Percentiles rank a stretch among this genome's conserved stretches.
Evolutionary conservation across 306 rosid species (phyloP).

Genomic region (Argentina anserina): DNA sequence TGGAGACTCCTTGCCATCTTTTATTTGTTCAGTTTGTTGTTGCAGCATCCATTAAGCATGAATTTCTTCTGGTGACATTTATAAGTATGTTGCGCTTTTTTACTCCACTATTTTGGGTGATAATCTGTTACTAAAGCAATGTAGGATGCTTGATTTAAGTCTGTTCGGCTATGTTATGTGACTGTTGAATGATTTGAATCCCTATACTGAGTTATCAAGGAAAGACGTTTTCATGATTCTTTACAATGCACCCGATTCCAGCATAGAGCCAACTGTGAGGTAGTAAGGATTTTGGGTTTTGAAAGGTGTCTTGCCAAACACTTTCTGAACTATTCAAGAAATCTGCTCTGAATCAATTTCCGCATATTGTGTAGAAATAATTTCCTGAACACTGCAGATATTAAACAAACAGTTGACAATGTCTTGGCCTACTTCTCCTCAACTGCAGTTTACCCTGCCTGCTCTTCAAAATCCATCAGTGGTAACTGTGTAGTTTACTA

Average conservation of each 20-base stretch:
- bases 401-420: neutral
- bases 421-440: neutral
- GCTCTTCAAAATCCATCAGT: neutral
- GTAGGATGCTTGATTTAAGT: neutral
- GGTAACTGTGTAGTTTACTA: neutral
- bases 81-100: neutral
- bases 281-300: no score
- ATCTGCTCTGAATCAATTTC: no score
- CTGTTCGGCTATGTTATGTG: neutral
- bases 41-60: neutral
- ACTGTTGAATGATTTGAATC: no score
- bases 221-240: no score
- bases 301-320: no score
- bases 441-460: neutral
- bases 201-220: no score
- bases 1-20: neutral
- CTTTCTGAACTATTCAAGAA: no score
- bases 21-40: neutral
- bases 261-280: no score
- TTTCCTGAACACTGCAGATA: no score
- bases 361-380: no score
- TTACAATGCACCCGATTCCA: no score
- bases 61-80: slow-evolving; percentile 1
- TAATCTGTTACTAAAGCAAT: neutral
- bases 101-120: neutral